These are phyloP conservation scores for Coffea eugenioides DNA, from an alignment of 257 asterid genomes.

Conservation along the genomic window DNA sequence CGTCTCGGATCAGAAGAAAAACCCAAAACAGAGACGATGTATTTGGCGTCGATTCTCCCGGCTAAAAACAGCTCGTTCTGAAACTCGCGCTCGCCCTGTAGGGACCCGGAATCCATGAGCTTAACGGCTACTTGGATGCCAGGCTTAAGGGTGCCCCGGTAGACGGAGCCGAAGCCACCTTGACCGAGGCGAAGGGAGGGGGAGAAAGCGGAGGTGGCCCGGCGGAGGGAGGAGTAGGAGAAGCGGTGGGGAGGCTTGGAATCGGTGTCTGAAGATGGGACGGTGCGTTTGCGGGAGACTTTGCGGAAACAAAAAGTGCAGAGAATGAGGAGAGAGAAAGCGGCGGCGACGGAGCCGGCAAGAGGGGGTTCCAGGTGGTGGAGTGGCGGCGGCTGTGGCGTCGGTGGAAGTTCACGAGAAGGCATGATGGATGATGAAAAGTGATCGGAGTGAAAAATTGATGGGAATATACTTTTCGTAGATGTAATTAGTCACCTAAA, in stretches of 20 bases:
- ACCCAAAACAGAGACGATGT: constrained; percentile 65
- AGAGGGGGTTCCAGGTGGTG: constrained; percentile 47
- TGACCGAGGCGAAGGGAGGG: constrained; percentile 79
- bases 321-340: constrained; percentile 54
- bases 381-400: constrained; percentile 35
- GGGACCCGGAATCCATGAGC: constrained; percentile 86
- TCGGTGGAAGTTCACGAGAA: constrained; percentile 56
- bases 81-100: constrained; percentile 97
- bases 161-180: constrained; percentile 96
- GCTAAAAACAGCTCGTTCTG: constrained; percentile 85
- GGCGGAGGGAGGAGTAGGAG: constrained; percentile 71
- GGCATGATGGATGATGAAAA: constrained; percentile 49
- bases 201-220: constrained; percentile 70
- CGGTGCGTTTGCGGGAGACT: constrained; percentile 66
- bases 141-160: constrained; percentile 56
- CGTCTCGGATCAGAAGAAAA: constrained; percentile 69
- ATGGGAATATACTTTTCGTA: neutral
- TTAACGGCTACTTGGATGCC: constrained; percentile 62
- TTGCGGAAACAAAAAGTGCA: constrained; percentile 67
- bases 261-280: constrained; percentile 68
- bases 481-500: neutral
- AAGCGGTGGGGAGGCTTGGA: constrained; percentile 77
- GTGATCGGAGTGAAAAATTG: neutral
- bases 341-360: constrained; percentile 64
- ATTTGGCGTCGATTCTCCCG: constrained; percentile 65